A percentile compares a stretch with the other conserved stretches of the same genome.
phyloP scores from a whole-genome alignment of 345 rosid species.

The Citrus reticulata region DNA sequence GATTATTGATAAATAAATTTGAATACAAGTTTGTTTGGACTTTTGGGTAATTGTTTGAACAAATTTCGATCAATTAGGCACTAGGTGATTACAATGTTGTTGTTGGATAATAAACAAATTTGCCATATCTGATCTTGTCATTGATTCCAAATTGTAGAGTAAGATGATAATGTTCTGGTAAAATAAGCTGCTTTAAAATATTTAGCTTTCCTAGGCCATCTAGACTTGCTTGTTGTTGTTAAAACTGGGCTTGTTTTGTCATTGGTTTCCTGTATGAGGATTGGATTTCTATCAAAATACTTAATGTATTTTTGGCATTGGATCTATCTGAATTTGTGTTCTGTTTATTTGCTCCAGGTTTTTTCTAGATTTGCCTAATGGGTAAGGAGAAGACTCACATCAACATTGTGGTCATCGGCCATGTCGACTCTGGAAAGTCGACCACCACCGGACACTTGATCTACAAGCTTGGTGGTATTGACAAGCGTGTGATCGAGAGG shows the following conservation, averaged over 20 bases:
- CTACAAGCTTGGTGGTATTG: conserved; percentile 84
- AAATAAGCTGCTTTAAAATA: no score
- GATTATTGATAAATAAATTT: no score
- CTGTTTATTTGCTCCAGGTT: no score
- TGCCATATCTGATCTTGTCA: not conserved
- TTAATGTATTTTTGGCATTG: not conserved
- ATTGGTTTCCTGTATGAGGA: not conserved
- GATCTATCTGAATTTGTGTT: not conserved
- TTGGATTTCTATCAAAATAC: not conserved
- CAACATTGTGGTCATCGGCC: conserved; percentile 46
- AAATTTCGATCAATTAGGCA: not conserved
- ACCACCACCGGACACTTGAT: conserved; percentile 75
- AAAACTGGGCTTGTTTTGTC: not conserved
- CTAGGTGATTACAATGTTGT: not conserved
- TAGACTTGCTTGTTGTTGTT: no score
- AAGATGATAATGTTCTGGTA: not conserved
- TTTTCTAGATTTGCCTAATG: conserved; percentile 7
- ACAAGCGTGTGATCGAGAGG: conserved; percentile 80
- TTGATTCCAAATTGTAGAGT: not conserved
- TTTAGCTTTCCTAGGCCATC: not conserved
- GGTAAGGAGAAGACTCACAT: conserved; percentile 41
- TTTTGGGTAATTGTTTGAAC: no score
- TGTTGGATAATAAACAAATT: no score
- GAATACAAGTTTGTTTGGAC: no score
- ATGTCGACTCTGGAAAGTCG: conserved; percentile 62